Conservation (phyloP, 2,329 filamentous ascomycete genomes). For the Trichoderma brevicompactum region DNA sequence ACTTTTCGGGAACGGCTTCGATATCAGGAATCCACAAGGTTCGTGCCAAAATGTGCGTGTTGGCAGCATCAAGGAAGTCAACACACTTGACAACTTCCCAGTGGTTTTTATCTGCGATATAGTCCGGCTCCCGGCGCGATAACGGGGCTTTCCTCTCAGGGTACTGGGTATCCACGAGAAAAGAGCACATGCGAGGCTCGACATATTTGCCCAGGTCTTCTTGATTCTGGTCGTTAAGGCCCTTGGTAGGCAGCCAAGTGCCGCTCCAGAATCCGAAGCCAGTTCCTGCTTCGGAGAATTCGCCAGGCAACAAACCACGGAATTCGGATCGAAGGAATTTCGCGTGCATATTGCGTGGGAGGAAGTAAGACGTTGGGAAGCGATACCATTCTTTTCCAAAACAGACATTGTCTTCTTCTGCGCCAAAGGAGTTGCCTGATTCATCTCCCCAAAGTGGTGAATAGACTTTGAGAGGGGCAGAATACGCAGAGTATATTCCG, state of each 20-base stretch:
- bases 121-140: constrained; percentile 78
- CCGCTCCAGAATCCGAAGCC: constrained; percentile 77
- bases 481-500: constrained; percentile 80
- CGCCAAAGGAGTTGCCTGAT: constrained; percentile 54
- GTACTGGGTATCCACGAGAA: constrained; percentile 86
- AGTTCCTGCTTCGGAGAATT: constrained; percentile 76
- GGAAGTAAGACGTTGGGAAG: constrained; percentile 89
- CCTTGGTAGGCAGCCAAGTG: constrained; percentile 79
- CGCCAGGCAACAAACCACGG: constrained; percentile 82
- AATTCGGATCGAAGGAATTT: constrained; percentile 95
- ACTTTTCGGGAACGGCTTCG: constrained; percentile 68
- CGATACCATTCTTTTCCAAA: constrained; percentile 98
- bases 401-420: constrained; percentile 71
- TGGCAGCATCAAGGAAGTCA: constrained; percentile 78
- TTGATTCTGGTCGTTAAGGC: constrained; percentile 90
- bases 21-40: constrained; percentile 81
- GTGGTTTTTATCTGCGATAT: constrained; percentile 69
- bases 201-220: constrained; percentile 89
- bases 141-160: constrained; percentile 55
- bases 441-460: constrained; percentile 63
- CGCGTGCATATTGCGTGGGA: constrained; percentile 79
- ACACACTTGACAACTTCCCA: constrained; percentile 81
- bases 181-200: constrained; percentile 74
- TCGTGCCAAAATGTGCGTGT: constrained; percentile 74
- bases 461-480: constrained; percentile 76